Evolutionary conservation across 805 yeast species (phyloP), one percentile per base, ranked within the genome.

Genomic region (Candida ovalis): DNA sequence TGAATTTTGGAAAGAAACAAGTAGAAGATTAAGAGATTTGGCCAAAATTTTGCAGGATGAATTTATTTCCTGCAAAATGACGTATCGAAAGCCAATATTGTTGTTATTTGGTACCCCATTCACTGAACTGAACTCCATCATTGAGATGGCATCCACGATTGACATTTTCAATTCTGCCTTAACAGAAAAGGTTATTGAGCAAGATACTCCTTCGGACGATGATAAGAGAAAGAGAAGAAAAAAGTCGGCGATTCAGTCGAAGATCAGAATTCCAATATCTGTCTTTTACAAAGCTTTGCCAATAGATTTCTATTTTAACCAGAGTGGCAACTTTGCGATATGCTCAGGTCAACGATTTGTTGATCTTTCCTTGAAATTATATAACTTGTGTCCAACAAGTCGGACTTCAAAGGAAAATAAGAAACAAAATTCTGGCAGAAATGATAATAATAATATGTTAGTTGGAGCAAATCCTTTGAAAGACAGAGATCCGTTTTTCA

Each of bases 381-480:
- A 84, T 64, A 84, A 83, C 57, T 67, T 74, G 41, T 71, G 86
- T 49, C 83, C 83, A 1, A 58, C 66, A 35, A 21, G 41, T 5
- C 21, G 22, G 10, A 12, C 19, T 5, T 35, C 38, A 10, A 35
- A 18, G 17, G 38, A 35, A 8, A 15, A 17, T 7, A 35, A 35
- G 8, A 40, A 41, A 2, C 9, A 21, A 2, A 24, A 19, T 12
- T 9, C 30, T 3, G 30, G 37, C n/a, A 27, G n/a, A 1, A 9
- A 22, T 4, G 37, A 48, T 3, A n/a, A 41, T 8, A 15, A 3
- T 2, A 22, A n/a, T 15, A 17, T 10, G 9, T 15, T n/a, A 12
- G 27, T 33, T 9, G 4, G 15, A 33, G 10, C 7, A 4, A 15
- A 22, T 32, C 46, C 30, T 4, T 58, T 62, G 25, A 65, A 62